These are phyloP conservation scores for Neurospora hispaniola DNA, from an alignment of 495 filamentous ascomycete genomes.

Conservation along the genomic window DNA sequence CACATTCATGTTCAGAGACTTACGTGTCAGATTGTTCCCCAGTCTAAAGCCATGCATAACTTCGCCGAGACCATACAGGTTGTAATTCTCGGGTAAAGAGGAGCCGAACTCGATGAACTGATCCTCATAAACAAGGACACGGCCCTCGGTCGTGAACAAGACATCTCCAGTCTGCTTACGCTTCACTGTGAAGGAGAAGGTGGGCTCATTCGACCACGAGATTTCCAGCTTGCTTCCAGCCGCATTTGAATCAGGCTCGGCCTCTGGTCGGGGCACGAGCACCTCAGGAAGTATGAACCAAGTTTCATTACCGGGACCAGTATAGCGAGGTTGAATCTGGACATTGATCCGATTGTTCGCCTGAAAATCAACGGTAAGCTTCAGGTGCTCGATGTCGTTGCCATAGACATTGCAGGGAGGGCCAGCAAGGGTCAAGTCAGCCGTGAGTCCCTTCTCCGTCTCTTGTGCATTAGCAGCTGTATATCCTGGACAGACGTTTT, in stretches of 20 bases:
- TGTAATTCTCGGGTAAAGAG: constrained; percentile 57
- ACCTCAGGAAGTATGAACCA: constrained; percentile 58
- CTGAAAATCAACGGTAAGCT: constrained; percentile 62
- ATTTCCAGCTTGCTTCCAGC: constrained; percentile 44
- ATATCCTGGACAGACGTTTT: constrained; percentile 70
- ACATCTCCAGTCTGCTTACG: constrained; percentile 52
- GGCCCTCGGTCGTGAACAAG: constrained; percentile 65
- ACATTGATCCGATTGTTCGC: constrained; percentile 62
- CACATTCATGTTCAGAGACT: constrained; percentile 5
- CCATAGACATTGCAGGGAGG: constrained; percentile 63
- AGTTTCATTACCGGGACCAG: constrained; percentile 52
- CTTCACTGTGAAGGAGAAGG: constrained; percentile 64
- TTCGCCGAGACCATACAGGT: constrained; percentile 79
- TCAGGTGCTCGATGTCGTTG: constrained; percentile 53
- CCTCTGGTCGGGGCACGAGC: constrained; percentile 48
- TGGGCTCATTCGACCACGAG: constrained; percentile 49
- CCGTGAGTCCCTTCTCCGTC: constrained; percentile 40
- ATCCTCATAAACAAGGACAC: constrained; percentile 60
- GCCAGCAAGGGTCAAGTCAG: constrained; percentile 56
- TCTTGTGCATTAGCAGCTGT: constrained; percentile 49
- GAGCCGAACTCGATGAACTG: constrained; percentile 75
- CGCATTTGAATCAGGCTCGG: constrained; percentile 27
- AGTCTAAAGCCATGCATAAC: constrained; percentile 63
- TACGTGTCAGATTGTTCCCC: constrained; percentile 63
- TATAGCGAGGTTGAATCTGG: constrained; percentile 59